A percentile compares a stretch with the other conserved stretches of the same genome.
These are phyloP conservation scores for Acer negundo DNA, from an alignment of 345 rosid genomes.

Conservation along the genomic window DNA sequence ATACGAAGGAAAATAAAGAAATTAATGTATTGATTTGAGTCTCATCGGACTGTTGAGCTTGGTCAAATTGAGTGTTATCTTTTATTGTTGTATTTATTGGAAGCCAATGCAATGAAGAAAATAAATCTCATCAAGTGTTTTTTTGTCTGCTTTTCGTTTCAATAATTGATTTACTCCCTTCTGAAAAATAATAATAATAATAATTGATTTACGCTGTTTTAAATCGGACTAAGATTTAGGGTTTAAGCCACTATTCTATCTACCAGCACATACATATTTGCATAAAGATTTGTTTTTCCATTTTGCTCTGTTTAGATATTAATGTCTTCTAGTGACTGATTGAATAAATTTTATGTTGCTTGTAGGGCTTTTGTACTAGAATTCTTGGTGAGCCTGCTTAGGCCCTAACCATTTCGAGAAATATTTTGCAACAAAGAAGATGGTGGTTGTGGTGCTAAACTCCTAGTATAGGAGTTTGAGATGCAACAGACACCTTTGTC, in stretches of 20 bases:
- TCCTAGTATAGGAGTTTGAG: constrained; percentile 1
- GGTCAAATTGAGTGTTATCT: not conserved
- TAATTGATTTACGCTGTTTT: not conserved
- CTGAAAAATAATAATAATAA: no score
- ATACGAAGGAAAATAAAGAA: not conserved
- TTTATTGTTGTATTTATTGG: constrained; percentile 10
- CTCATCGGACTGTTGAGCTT: not conserved
- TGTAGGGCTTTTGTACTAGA: constrained; percentile 8
- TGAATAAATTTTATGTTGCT: not conserved
- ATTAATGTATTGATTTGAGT: not conserved
- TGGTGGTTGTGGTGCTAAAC: not conserved
- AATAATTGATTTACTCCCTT: not conserved
- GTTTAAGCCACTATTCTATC: not conserved
- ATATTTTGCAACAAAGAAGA: not conserved
- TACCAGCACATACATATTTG: not conserved
- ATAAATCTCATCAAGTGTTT: not conserved
- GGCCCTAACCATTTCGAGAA: constrained; percentile 1
- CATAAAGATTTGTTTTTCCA: no score
- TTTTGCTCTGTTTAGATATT: not conserved
- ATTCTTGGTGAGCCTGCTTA: not conserved
- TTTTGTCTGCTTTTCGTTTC: not conserved
- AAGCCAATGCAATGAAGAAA: not conserved
- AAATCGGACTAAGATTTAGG: not conserved
- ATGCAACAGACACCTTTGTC: not conserved
- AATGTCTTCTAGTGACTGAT: not conserved